Evolutionary conservation across 768 basidiomycete genomes (phyloP).

Genomic region (Amanita inopinata): DNA sequence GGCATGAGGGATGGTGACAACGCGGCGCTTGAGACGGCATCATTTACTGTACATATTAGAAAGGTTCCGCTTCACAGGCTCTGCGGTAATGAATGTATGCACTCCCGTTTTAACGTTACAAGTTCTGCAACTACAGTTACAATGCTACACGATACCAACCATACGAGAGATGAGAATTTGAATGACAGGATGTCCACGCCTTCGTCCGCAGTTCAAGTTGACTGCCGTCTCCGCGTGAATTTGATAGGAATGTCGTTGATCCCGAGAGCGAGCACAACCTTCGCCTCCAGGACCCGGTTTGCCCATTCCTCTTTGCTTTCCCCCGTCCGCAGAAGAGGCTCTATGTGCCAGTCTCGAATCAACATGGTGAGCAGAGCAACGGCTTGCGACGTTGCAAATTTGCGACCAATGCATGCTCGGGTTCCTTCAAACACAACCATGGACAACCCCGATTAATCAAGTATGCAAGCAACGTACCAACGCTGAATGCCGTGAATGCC

Average conservation of each 20-base stretch:
- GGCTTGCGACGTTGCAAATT: slow-evolving; percentile 31
- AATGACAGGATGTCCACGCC: too few species aligned
- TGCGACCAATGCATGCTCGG: slow-evolving; percentile 38
- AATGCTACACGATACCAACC: too few species aligned
- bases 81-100: too few species aligned
- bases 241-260: slow-evolving; percentile 13
- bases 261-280: slow-evolving; percentile 18
- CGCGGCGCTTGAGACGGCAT: too few species aligned
- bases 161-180: too few species aligned
- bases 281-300: slow-evolving; percentile 16
- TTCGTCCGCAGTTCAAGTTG: background rate
- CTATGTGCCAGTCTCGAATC: slow-evolving; percentile 32
- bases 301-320: slow-evolving; percentile 23
- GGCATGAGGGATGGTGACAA: too few species aligned
- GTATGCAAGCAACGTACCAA: slow-evolving; percentile 20
- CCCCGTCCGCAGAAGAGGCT: slow-evolving; percentile 18
- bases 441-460: background rate
- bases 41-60: too few species aligned
- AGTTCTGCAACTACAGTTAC: too few species aligned
- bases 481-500: slow-evolving; percentile 36
- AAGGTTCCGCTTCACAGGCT: too few species aligned
- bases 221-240: slow-evolving; percentile 9
- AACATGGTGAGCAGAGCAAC: slow-evolving; percentile 30
- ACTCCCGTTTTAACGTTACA: too few species aligned
- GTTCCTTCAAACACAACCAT: slow-evolving; percentile 25